phyloP scores from a whole-genome alignment of 257 asterid species.

The Datura wrightii region DNA sequence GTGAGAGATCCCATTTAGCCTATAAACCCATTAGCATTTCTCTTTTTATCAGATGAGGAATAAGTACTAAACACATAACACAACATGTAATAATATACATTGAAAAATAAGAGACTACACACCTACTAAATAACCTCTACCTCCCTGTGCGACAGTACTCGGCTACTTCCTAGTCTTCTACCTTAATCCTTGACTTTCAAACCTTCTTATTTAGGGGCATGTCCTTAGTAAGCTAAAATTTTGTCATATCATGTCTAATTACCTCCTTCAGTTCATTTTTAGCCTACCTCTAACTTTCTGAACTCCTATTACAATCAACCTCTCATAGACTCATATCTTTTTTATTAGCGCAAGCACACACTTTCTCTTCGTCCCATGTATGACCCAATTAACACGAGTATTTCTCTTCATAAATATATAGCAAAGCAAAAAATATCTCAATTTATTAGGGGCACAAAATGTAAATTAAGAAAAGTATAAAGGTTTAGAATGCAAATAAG shows the following conservation, averaged over 20 bases:
- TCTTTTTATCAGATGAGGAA: too few relatives aligned
- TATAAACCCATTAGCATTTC: too few relatives aligned
- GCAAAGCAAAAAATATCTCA: not conserved
- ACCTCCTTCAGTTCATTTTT: not conserved
- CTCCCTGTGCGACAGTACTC: not conserved
- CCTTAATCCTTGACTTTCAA: not conserved
- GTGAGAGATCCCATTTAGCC: too few relatives aligned
- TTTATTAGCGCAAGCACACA: accelerated
- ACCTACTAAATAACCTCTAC: too few relatives aligned
- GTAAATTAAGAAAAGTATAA: not conserved
- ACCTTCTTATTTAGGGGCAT: not conserved
- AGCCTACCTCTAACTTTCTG: too few relatives aligned
- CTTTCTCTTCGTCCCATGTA: not conserved
- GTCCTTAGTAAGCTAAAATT: not conserved
- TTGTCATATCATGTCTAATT: not conserved
- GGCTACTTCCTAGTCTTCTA: accelerated
- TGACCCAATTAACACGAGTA: not conserved
- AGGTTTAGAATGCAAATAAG: not conserved
- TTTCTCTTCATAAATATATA: not conserved
- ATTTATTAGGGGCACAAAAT: not conserved
- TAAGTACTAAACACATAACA: too few relatives aligned
- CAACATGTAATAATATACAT: too few relatives aligned
- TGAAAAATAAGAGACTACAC: too few relatives aligned
- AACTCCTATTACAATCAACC: too few relatives aligned
- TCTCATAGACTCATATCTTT: not conserved